These are phyloP conservation scores for Biscogniauxia marginata DNA, from an alignment of 2,329 filamentous ascomycete species.

Conservation along the genomic window DNA sequence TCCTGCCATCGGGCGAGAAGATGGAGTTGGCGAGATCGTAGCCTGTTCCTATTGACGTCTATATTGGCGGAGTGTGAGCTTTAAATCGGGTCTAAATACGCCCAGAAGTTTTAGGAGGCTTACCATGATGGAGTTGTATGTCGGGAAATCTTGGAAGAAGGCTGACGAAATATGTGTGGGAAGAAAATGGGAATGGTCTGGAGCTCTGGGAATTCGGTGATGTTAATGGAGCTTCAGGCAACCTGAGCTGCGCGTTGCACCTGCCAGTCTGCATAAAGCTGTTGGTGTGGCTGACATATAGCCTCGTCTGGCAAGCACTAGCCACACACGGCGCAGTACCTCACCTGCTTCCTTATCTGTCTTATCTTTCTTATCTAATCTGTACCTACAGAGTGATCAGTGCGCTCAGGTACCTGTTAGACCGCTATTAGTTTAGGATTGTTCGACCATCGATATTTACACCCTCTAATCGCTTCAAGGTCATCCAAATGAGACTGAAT, in stretches of 20 bases:
- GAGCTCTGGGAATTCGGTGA: constrained; percentile 18
- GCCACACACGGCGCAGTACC: too few relatives aligned
- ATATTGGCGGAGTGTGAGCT: constrained; percentile 13
- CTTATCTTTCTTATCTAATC: too few relatives aligned
- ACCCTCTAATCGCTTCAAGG: too few relatives aligned
- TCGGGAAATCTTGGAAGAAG: neutral
- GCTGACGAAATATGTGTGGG: neutral
- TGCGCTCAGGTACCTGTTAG: too few relatives aligned
- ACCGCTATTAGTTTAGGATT: too few relatives aligned
- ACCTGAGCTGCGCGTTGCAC: constrained; percentile 31
- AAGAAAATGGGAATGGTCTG: constrained; percentile 4
- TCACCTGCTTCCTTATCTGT: too few relatives aligned
- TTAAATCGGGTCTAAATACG: neutral
- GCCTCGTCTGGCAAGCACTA: too few relatives aligned
- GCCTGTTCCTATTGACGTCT: constrained; percentile 99
- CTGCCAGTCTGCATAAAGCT: too few relatives aligned
- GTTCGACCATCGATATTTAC: too few relatives aligned
- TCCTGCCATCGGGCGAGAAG: constrained; percentile 97
- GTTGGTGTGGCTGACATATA: too few relatives aligned
- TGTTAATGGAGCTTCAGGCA: constrained; percentile 26
- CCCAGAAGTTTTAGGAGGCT: constrained; percentile 2
- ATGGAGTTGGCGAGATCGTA: constrained; percentile 99
- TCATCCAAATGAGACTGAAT: too few relatives aligned
- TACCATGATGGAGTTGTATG: constrained; percentile 18
- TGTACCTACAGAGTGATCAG: too few relatives aligned